Conservation (phyloP, 345 rosid genomes). For the Pugionium cornutum region DNA sequence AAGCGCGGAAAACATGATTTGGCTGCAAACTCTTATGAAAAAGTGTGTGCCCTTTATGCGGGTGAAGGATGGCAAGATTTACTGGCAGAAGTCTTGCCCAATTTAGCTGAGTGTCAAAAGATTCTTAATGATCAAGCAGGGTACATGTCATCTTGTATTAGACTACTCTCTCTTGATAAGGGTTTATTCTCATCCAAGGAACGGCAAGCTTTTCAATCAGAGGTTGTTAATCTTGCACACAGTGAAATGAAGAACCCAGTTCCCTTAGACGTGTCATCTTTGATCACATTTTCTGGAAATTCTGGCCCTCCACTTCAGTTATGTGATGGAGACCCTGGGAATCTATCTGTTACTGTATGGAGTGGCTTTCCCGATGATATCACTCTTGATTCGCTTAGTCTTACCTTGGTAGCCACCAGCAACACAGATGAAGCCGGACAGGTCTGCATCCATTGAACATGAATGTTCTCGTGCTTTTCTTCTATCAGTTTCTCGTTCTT, state of each 20-base stretch:
- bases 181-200: conserved; percentile 78
- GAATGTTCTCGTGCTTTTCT: conserved; percentile 18
- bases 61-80: conserved; percentile 99
- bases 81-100: conserved; percentile 91
- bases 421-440: conserved; percentile 86
- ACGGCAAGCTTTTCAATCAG: conserved; percentile 90
- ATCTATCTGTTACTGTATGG: conserved; percentile 84
- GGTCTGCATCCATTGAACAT: conserved; percentile 52
- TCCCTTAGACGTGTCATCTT: conserved; percentile 88
- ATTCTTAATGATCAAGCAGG: conserved; percentile 91
- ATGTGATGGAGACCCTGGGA: conserved; percentile 96
- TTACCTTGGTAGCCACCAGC: conserved; percentile 81
- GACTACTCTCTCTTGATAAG: conserved; percentile 86
- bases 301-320: conserved; percentile 80
- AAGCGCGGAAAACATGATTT: conserved; percentile 81
- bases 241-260: conserved; percentile 94
- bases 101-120: conserved; percentile 95
- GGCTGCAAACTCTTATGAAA: conserved; percentile 97
- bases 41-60: conserved; percentile 91
- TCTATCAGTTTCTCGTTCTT: not conserved
- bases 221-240: conserved; percentile 85
- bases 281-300: conserved; percentile 93
- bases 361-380: conserved; percentile 98
- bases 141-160: conserved; percentile 88
- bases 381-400: conserved; percentile 86